Evolutionary conservation across 495 filamentous ascomycete genomes (phyloP), one percentile per base, ranked within the genome.

Genomic region (Polyplosphaeria fusca): DNA sequence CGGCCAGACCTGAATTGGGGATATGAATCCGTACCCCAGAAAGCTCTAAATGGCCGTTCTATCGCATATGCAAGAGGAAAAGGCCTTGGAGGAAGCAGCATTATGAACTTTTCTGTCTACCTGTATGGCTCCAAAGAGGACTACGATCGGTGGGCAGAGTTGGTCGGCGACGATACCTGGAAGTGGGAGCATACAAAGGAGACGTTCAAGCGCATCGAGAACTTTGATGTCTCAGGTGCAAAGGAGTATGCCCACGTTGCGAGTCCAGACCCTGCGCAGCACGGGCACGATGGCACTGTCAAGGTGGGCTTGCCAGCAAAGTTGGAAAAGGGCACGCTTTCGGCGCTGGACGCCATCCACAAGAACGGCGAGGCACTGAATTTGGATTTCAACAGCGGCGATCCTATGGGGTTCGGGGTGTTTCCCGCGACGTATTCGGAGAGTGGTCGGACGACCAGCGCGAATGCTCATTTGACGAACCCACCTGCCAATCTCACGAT

Each of bases 111-210:
- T 32, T 22, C 20, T 14, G 55, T 51, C 3, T 64, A 64, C 45
- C 28, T 64, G 24, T 60, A 52, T 22, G 61, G 61, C 16, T 51
- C 51, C 3, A 20, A 20, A 18, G 61, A 64, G 35, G 61, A 64
- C 26, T 64, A 60, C 40, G 48, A 64, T 35, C 37, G 55, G 16
- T 64, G 61, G 61, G 61, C 50, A 3, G 55, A 60, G 14, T 22
- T 64, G 16, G 55, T 60, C 0, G 61, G 61, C 0, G 61, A 64
- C 32, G 61, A 64, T 14, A 60, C 27, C 23, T 64, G 61, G 61
- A 42, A 30, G 14, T 64, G 61, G 61, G 55, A 55, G 28, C 18
- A 60, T 19, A 43, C 47, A 16, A 50, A 56, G 52, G 39, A 60
- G 51, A 19, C 25, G 18, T 60, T 55, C 38, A 45, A 55, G 24